Conservation (phyloP, 176 grass and related monocot genomes). For the Triticum urartu region DNA sequence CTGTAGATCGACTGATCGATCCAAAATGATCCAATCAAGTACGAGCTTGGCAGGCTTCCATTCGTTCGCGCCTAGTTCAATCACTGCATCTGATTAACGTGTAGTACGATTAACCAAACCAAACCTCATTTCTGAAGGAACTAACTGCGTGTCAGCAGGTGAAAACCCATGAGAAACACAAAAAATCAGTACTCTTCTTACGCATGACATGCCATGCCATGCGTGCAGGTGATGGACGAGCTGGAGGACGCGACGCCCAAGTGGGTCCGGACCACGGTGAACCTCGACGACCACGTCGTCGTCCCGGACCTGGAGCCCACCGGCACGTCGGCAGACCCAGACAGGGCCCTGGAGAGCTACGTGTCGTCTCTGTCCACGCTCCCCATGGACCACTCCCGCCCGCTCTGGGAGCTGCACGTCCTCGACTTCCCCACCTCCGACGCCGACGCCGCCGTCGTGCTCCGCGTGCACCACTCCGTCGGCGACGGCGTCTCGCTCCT, state of each 20-base stretch:
- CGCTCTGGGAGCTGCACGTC: constrained; percentile 90
- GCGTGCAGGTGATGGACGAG: constrained; percentile 43
- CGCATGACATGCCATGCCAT: background rate
- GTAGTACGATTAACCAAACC: background rate
- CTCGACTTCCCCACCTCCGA: constrained; percentile 82
- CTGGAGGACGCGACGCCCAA: constrained; percentile 21
- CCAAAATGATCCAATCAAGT: background rate
- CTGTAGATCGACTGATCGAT: background rate
- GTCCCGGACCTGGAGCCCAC: constrained; percentile 49
- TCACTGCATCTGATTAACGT: background rate
- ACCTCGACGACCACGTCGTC: constrained; percentile 65
- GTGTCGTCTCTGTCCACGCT: constrained; percentile 58
- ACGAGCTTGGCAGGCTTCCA: background rate
- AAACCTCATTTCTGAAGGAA: background rate
- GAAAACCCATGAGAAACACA: too few species aligned
- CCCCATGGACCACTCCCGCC: constrained; percentile 54
- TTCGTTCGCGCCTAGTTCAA: background rate
- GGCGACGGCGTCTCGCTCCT: constrained; percentile 84
- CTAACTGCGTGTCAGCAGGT: background rate
- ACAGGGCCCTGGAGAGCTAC: constrained; percentile 68
- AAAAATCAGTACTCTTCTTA: background rate
- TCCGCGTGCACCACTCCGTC: constrained; percentile 84
- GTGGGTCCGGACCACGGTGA: constrained; percentile 63
- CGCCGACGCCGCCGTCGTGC: constrained; percentile 42
- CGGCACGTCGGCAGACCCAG: constrained; percentile 21